Evolutionary conservation across 75 land plant species (phyloP).

Genomic region (Cupressus sempervirens): DNA sequence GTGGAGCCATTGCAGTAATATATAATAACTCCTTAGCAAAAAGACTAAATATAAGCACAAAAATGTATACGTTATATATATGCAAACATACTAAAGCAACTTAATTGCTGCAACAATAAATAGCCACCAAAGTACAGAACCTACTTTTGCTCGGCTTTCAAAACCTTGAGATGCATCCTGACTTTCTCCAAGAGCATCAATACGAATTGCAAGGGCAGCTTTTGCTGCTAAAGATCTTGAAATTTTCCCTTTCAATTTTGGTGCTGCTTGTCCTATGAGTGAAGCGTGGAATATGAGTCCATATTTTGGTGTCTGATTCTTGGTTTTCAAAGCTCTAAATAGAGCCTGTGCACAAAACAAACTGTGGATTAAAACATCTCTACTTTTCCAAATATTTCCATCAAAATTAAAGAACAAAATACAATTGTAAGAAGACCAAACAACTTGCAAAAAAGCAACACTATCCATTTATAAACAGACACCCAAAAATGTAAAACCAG

Average conservation of each 20-base stretch:
- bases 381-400: background rate
- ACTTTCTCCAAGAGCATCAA: slow-evolving; percentile 85
- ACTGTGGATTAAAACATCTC: background rate
- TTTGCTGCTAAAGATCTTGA: slow-evolving; percentile 95
- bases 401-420: too few relatives aligned
- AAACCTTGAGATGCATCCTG: slow-evolving; percentile 75
- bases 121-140: background rate
- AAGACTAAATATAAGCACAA: too few relatives aligned
- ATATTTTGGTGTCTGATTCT: slow-evolving; percentile 95
- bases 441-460: background rate
- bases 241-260: slow-evolving; percentile 91
- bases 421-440: background rate
- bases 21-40: background rate
- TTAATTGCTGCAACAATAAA: background rate
- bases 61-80: background rate
- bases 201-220: slow-evolving; percentile 74
- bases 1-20: too few relatives aligned
- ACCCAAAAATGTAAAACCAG: background rate
- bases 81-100: background rate
- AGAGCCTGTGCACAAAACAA: slow-evolving; percentile 49
- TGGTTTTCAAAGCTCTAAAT: slow-evolving; percentile 95
- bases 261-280: slow-evolving; percentile 91
- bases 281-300: slow-evolving; percentile 98
- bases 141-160: slow-evolving; percentile 81
- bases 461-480: background rate